These are phyloP conservation scores for Nannochloropsis oceanica DNA, from an alignment of 108 stramenopile species.

Conservation along the genomic window DNA sequence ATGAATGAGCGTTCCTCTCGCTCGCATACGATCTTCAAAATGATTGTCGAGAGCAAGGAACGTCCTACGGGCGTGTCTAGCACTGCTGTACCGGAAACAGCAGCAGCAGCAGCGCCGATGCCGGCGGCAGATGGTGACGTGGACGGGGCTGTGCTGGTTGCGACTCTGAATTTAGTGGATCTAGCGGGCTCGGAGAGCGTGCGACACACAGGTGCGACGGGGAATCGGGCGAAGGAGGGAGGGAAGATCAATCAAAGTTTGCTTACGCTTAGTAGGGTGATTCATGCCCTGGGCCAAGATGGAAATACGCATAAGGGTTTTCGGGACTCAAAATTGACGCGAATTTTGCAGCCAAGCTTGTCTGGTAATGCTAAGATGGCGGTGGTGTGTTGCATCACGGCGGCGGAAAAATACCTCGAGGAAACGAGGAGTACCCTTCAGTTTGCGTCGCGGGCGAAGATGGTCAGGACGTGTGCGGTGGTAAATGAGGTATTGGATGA, in stretches of 20 bases:
- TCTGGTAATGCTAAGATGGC: constrained; percentile 84
- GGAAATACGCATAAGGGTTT: constrained; percentile 37
- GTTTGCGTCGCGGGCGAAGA: constrained; percentile 38
- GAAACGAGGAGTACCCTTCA: constrained; percentile 55
- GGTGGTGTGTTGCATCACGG: constrained; percentile 84
- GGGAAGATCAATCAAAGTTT: constrained; percentile 95
- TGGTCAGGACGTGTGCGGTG: constrained; percentile 31
- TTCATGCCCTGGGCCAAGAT: constrained; percentile 36
- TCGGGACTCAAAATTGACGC: constrained; percentile 89
- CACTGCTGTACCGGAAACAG: neutral
- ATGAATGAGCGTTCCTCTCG: constrained; percentile 93
- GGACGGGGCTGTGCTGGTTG: constrained; percentile 32
- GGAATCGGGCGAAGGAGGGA: constrained; percentile 90
- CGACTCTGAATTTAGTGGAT: constrained; percentile 46
- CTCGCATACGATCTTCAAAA: constrained; percentile 85
- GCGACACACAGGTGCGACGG: constrained; percentile 58
- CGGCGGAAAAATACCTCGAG: constrained; percentile 62
- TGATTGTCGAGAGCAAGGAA: constrained; percentile 33
- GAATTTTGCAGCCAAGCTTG: constrained; percentile 89
- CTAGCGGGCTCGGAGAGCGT: constrained; percentile 49
- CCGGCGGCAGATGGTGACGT: constrained; percentile 11
- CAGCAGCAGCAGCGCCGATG: neutral
- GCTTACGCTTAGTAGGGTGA: constrained; percentile 65
- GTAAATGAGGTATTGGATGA: constrained; percentile 41
- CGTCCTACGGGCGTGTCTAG: neutral